These are phyloP conservation scores for Posidonia oceanica DNA, from an alignment of 116 monocot species.

Conservation along the genomic window DNA sequence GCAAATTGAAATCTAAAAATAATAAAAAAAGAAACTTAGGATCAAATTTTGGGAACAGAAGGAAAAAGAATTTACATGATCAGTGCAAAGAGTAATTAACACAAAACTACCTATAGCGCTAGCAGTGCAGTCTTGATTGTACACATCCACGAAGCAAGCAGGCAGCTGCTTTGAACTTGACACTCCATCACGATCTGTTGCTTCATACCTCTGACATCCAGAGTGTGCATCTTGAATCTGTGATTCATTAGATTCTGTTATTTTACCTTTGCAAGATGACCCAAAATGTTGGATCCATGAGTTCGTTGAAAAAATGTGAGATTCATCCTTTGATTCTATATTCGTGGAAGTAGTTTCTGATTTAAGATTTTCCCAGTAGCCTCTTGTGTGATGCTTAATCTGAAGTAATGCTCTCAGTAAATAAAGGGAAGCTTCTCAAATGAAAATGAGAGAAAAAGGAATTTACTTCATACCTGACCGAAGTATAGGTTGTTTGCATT, in stretches of 20 bases:
- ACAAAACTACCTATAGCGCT: conserved; percentile 27
- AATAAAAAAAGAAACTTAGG: too few relatives aligned
- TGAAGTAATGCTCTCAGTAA: conserved; percentile 10
- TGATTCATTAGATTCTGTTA: background rate
- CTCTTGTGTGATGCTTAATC: conserved; percentile 34
- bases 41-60: too few relatives aligned
- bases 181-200: conserved; percentile 2
- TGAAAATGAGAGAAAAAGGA: background rate
- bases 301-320: conserved; percentile 18
- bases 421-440: background rate
- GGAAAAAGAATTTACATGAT: too few relatives aligned
- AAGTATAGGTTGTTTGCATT: conserved; percentile 9
- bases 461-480: conserved; percentile 27
- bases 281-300: conserved; percentile 52
- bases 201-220: background rate
- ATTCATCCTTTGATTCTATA: conserved; percentile 13
- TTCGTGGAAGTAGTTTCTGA: conserved; percentile 15
- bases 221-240: background rate
- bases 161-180: conserved; percentile 14
- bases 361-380: conserved; percentile 25
- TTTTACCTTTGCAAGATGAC: conserved; percentile 14
- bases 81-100: too few relatives aligned
- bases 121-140: conserved; percentile 20
- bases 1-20: too few relatives aligned
- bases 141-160: conserved; percentile 5